A percentile compares a stretch with the other conserved stretches of the same genome.
Conservation (phyloP, 2,329 filamentous ascomycete species). For the Alternaria ethzedia region DNA sequence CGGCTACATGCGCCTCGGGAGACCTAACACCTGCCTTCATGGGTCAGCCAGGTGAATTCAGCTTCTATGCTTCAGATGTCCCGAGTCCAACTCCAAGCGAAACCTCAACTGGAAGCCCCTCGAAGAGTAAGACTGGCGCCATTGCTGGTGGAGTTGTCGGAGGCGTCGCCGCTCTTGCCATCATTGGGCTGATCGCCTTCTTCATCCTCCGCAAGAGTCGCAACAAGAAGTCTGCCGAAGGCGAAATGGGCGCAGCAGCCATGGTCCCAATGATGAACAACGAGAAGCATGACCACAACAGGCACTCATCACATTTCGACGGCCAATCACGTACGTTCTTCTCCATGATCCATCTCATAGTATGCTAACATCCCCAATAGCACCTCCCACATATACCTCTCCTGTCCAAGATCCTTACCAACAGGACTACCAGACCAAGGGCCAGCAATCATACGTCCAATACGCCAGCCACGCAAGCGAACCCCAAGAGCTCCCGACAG, state of each 20-base stretch:
- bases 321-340: constrained; percentile 31
- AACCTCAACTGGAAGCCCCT: background rate
- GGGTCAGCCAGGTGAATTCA: constrained; percentile 26
- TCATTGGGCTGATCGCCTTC: constrained; percentile 35
- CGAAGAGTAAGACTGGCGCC: constrained; percentile 24
- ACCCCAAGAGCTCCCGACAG: constrained; percentile 28
- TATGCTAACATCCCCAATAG: constrained; percentile 20
- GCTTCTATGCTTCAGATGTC: constrained; percentile 14
- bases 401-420: constrained; percentile 27
- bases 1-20: constrained; percentile 30
- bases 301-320: constrained; percentile 14
- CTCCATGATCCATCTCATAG: background rate
- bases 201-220: constrained; percentile 27
- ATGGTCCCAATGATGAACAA: constrained; percentile 21
- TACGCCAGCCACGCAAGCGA: constrained; percentile 22
- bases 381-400: constrained; percentile 34
- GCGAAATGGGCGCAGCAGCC: constrained; percentile 12
- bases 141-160: constrained; percentile 40
- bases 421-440: constrained; percentile 13
- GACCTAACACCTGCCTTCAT: constrained; percentile 38
- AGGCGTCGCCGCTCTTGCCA: constrained; percentile 27
- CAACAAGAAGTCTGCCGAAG: constrained; percentile 3
- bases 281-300: constrained; percentile 13
- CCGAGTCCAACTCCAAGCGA: background rate
- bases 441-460: constrained; percentile 18